phyloP scores from a whole-genome alignment of 805 yeast genomes.

The Yarrowia sp. region DNA sequence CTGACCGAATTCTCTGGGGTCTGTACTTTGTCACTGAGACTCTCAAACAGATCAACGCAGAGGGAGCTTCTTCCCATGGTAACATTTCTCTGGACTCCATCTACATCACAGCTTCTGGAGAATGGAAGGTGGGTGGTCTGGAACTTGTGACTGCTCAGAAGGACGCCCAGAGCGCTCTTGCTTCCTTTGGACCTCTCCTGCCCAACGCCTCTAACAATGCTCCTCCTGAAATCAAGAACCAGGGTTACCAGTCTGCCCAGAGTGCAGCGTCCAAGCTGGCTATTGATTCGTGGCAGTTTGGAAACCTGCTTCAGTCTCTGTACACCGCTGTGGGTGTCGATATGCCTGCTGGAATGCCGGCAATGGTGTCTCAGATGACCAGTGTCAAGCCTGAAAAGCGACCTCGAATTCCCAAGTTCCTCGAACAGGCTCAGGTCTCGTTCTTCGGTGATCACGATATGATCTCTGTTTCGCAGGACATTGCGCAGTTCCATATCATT shows the following conservation, averaged over 20 bases:
- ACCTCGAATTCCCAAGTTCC: slow-evolving; percentile 25
- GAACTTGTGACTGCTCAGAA: slow-evolving; percentile 66
- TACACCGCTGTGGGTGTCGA: slow-evolving; percentile 17
- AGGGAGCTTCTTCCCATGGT: slow-evolving; percentile 67
- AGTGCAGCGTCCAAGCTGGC: slow-evolving; percentile 44
- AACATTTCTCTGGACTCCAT: slow-evolving; percentile 64
- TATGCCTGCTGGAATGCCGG: slow-evolving; percentile 32
- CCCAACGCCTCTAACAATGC: slow-evolving; percentile 42
- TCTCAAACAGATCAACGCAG: slow-evolving; percentile 63
- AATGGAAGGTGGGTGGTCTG: slow-evolving; percentile 85
- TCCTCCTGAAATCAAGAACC: slow-evolving; percentile 62
- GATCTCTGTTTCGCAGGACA: slow-evolving; percentile 27
- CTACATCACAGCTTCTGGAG: slow-evolving; percentile 72
- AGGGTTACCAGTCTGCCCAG: slow-evolving; percentile 55
- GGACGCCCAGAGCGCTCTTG: slow-evolving; percentile 49
- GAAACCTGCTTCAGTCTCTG: slow-evolving; percentile 52
- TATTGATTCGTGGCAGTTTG: slow-evolving; percentile 71
- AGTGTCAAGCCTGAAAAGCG: slow-evolving; percentile 18
- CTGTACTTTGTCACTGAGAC: slow-evolving; percentile 60
- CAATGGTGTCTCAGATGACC: slow-evolving; percentile 28
- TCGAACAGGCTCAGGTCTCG: slow-evolving; percentile 22
- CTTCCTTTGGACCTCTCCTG: slow-evolving; percentile 15
- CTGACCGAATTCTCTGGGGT: slow-evolving; percentile 59
- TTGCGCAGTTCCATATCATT: slow-evolving; percentile 25
- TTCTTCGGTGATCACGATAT: slow-evolving; percentile 32